Base-by-base conservation (phyloP, 805 yeast genomes). In the Kodamaea neixiangensis region DNA sequence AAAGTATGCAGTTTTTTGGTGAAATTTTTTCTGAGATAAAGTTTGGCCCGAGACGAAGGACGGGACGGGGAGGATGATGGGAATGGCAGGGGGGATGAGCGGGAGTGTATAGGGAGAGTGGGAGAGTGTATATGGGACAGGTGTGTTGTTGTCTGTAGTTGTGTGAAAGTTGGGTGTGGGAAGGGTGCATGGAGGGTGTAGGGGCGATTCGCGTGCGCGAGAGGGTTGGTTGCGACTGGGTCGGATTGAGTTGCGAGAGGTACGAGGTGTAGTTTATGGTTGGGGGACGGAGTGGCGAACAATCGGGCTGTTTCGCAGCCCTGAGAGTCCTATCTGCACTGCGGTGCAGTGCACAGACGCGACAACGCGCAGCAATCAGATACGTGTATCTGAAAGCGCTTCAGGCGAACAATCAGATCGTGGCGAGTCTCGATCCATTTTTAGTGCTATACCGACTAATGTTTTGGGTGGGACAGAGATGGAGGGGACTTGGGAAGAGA, bases 21-120 rank as follows among this genome's bases (percentile, higher is more conserved):
- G 41, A 37, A 37, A 37, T 37, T 37, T 37, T 37, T 37, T 37
- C 41, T 37, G 37, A 25, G 31, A 37, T 37, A 37, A 37, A 37
- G 41, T 37, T 37, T 37, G 41, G 20, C 21, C n/a, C 31, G 19
- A 11, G 21, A 15, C 21, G 41, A 15, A 10, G 41, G 21, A 7
- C 31, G 7, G 21, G 21, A 17, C 5, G 13, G 21, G 41, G 41
- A 13, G n/a, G 37, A 11, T 33, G 31, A 25, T 33, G 14, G 7
- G 37, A 33, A n/a, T n/a, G n/a, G 31, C 9, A 10, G 7, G 31
- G 31, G 37, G n/a, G 37, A 5, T 6, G 37, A 13, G 37, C n/a
- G 41, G 7, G 19, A 37, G 19, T 15, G 41, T 10, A 3, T 17
- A 17, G 41, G 41, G 21, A 17, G 19, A 37, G 7, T 37, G 17